Evolutionary conservation across 352 stramenopile genomes (phyloP).

Genomic region (Phytophthora megakarya): DNA sequence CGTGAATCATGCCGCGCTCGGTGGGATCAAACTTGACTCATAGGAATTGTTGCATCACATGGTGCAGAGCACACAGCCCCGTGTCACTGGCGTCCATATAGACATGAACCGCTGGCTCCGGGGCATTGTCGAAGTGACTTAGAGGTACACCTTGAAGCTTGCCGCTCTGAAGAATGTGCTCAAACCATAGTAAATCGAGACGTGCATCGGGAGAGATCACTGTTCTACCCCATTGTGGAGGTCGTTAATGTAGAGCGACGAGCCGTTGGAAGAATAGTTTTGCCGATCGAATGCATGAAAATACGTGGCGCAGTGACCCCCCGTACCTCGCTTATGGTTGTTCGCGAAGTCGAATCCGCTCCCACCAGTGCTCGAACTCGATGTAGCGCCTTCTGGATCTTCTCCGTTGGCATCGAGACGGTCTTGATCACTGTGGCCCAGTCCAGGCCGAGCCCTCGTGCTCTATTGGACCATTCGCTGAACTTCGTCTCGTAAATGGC

Average conservation of each 20-base stretch:
- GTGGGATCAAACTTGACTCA: neutral
- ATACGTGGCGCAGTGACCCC: neutral
- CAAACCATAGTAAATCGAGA: constrained; percentile 1
- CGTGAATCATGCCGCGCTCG: neutral
- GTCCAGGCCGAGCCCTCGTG: no score
- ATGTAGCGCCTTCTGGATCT: no score
- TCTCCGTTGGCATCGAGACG: no score
- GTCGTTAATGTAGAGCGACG: neutral
- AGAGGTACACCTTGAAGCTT: neutral
- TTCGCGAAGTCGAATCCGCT: neutral
- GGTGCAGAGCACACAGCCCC: neutral
- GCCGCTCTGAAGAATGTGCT: neutral
- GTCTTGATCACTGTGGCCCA: no score
- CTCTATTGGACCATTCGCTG: no score
- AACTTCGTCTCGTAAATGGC: no score
- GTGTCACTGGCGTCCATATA: neutral
- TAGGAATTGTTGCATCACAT: neutral
- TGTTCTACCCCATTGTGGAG: neutral
- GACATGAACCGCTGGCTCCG: neutral
- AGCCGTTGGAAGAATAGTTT: constrained; percentile 2
- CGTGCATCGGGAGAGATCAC: neutral
- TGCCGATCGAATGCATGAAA: neutral
- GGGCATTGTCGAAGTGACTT: neutral
- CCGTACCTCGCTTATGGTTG: neutral
- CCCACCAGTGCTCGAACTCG: no score